Base-by-base conservation (phyloP, 2,329 filamentous ascomycete species). In the Didymella arachidicola region DNA sequence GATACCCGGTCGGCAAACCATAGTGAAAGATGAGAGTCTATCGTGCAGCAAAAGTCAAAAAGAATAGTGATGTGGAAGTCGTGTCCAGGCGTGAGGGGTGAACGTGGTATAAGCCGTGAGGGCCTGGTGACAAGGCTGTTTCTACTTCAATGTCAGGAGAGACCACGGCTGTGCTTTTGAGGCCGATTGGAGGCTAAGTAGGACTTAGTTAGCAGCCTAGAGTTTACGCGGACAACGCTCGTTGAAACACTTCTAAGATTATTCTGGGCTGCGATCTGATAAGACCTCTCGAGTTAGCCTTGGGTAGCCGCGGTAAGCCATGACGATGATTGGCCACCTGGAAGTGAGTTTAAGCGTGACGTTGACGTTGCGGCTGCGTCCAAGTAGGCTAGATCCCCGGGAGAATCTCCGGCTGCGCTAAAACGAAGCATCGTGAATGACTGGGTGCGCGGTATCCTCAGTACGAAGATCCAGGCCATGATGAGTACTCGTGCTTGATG, bases 1-100 rank as follows among this genome's bases (percentile, higher is more conserved):
- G 71, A 94, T 93, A 38, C 83, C 89, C 63, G 89, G 83, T 63
- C 82, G 83, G 74, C 82, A 86, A 61, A 82, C 71, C 80, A 82
- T 82, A 2, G 42, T 74, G 39, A 8, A 29, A 14, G n/a, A 39
- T 39, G 41, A 48, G n/a, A 48, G 26, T 7, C 32, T 39, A 32
- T 2, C 22, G 11, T 7, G 32, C 8, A 47, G n/a, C 18, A 22
- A 27, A 10, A 2, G 22, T 36, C 6, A 43, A 16, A 46, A 16
- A 14, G 34, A 19, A 14, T 7, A 18, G 10, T 4, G 12, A 12
- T 8, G 3, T 27, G 5, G 11, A 43, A 41, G 32, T 12, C 14
- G 32, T 7, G 6, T 25, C 22, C 7, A 11, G 19, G 36, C 36
- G 14, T 30, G 7, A n/a, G 12, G 14, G 3, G n/a, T n/a, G 38